Evolutionary conservation across 2,329 filamentous ascomycete genomes (phyloP).

Genomic region (Fusarium transvaalense): DNA sequence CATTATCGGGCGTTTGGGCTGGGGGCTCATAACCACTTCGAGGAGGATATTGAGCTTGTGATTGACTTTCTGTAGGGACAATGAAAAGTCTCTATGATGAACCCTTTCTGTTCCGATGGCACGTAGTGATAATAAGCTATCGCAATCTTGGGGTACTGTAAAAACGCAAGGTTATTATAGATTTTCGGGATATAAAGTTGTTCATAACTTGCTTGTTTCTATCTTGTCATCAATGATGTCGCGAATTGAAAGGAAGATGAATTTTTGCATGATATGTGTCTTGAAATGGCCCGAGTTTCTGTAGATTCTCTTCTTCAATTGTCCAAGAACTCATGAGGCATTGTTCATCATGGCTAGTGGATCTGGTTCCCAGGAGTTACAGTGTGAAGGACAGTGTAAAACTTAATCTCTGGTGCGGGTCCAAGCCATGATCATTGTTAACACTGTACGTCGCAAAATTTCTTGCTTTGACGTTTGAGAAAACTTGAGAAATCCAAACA

Average conservation of each 20-base stretch:
- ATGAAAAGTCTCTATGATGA: neutral
- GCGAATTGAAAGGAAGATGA: too few species aligned
- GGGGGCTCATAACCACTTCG: slow-evolving; percentile 8
- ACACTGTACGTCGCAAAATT: slow-evolving; percentile 46
- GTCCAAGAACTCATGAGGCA: slow-evolving; percentile 24
- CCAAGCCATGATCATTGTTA: slow-evolving; percentile 7
- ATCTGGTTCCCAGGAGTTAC: slow-evolving; percentile 11
- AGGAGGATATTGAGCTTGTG: slow-evolving; percentile 4
- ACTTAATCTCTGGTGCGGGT: accelerated
- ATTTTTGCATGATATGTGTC: too few species aligned
- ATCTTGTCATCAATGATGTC: too few species aligned
- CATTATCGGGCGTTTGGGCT: slow-evolving; percentile 34
- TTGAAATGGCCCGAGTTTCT: too few species aligned
- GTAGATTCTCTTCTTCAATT: neutral
- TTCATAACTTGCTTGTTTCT: too few species aligned
- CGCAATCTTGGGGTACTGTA: neutral
- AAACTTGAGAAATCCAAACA: slow-evolving; percentile 20
- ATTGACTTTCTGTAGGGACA: neutral
- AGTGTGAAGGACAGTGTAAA: slow-evolving; percentile 27
- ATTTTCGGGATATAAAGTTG: neutral
- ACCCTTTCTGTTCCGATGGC: neutral
- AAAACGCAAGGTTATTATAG: neutral
- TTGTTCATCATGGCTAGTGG: slow-evolving; percentile 31
- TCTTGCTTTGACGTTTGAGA: slow-evolving; percentile 34
- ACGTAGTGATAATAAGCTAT: neutral